These are phyloP conservation scores for Mortierella sp. DNA, from an alignment of 371 early-diverging fungal species.

Conservation along the genomic window DNA sequence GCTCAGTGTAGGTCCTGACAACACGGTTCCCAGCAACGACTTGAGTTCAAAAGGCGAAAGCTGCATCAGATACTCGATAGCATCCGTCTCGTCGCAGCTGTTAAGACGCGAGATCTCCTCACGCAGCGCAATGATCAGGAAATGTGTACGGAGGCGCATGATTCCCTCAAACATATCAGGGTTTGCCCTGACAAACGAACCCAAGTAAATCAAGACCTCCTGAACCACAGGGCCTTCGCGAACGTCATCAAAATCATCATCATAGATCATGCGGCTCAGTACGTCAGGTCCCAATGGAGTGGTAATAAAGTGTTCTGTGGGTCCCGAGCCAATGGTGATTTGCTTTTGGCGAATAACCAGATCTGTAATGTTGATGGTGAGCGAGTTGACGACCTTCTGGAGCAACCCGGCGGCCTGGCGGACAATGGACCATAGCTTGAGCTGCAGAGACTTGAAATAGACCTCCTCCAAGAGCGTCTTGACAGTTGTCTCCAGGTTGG, in stretches of 20 bases:
- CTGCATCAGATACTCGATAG: constrained; percentile 84
- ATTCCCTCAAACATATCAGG: constrained; percentile 87
- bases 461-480: constrained; percentile 81
- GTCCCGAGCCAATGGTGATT: constrained; percentile 81
- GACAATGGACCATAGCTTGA: constrained; percentile 84
- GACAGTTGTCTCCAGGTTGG: constrained; percentile 66
- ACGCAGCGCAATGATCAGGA: constrained; percentile 84
- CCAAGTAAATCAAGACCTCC: constrained; percentile 84
- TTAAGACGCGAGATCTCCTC: constrained; percentile 84
- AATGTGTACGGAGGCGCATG: constrained; percentile 82
- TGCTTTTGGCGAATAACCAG: constrained; percentile 85
- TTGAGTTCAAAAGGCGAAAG: constrained; percentile 85
- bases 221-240: constrained; percentile 89
- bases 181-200: constrained; percentile 76
- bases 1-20: constrained; percentile 75
- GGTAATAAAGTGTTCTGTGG: constrained; percentile 71
- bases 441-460: constrained; percentile 78
- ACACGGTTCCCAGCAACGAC: constrained; percentile 75
- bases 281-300: constrained; percentile 76
- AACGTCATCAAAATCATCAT: constrained; percentile 72
- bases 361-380: constrained; percentile 87
- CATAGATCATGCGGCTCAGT: constrained; percentile 69
- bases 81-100: constrained; percentile 81
- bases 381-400: constrained; percentile 76
- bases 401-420: constrained; percentile 85